Conservation (phyloP, 2,329 filamentous ascomycete genomes). For the Exophiala lecanii-corni region DNA sequence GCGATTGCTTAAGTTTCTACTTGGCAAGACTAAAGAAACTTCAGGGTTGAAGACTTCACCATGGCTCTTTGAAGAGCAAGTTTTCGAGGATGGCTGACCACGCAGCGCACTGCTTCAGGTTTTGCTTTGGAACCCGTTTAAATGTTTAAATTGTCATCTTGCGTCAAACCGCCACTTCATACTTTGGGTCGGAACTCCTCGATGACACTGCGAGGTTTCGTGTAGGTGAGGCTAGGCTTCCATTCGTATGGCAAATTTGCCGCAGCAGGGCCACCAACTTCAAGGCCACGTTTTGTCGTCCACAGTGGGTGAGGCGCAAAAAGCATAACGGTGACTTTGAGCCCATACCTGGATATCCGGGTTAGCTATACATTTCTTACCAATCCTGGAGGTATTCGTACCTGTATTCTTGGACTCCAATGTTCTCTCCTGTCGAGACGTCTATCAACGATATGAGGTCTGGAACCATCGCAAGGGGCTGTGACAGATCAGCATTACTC, state of each 20-base stretch:
- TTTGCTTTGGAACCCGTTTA: no score
- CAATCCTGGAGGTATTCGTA: background rate
- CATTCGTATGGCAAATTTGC: constrained; percentile 33
- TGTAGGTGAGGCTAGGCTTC: constrained; percentile 11
- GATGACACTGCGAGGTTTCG: constrained; percentile 28
- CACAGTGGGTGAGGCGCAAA: constrained; percentile 57
- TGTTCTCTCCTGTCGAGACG: constrained; percentile 49
- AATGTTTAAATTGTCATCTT: no score
- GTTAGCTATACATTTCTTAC: background rate
- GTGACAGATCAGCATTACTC: no score
- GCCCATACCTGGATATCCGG: constrained; percentile 37
- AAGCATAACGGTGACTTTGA: constrained; percentile 47
- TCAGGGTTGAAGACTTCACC: no score
- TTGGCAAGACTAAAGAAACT: no score
- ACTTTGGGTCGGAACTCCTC: constrained; percentile 18
- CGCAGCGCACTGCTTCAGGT: no score
- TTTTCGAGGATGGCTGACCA: no score
- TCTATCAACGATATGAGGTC: constrained; percentile 55
- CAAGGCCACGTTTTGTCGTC: constrained; percentile 44
- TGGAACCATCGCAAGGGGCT: constrained; percentile 50
- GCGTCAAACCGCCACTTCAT: no score
- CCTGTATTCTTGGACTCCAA: constrained; percentile 51
- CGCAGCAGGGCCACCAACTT: constrained; percentile 47
- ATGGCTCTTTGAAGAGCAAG: no score
- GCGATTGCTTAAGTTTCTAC: no score